These are phyloP conservation scores for Tremellales sp. DNA, from an alignment of 1,284 basidiomycete species.

Conservation along the genomic window DNA sequence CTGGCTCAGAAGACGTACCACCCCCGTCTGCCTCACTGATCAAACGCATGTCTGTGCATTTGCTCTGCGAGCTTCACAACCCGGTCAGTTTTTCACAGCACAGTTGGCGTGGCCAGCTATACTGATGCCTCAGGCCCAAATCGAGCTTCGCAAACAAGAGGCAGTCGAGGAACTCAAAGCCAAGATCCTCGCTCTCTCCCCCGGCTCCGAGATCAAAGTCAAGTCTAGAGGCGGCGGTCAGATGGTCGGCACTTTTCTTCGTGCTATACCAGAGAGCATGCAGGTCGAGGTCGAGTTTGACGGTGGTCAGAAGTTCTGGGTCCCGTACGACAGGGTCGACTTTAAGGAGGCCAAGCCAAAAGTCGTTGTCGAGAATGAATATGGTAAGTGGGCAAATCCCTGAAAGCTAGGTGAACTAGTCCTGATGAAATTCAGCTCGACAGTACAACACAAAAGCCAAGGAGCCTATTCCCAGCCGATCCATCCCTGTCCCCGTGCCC, in stretches of 20 bases:
- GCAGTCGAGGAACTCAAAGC: conserved; percentile 60
- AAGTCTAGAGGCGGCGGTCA: conserved; percentile 61
- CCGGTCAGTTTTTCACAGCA: conserved; percentile 56
- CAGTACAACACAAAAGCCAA: conserved; percentile 8
- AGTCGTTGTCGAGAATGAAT: conserved; percentile 29
- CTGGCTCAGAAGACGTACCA: conserved; percentile 19
- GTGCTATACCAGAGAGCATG: conserved; percentile 36
- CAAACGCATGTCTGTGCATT: conserved; percentile 65
- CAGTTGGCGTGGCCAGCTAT: neutral
- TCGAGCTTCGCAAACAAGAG: neutral
- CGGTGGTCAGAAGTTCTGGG: conserved; percentile 63
- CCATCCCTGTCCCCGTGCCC: conserved; percentile 4
- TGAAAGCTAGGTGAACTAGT: too few species aligned
- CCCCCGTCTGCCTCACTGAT: conserved; percentile 55
- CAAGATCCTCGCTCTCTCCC: conserved; percentile 61
- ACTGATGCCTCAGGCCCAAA: neutral
- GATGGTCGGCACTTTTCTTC: conserved; percentile 61
- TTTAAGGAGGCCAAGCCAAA: conserved; percentile 6
- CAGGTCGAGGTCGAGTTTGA: conserved; percentile 49
- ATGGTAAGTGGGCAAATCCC: conserved; percentile 20
- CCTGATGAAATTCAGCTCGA: neutral
- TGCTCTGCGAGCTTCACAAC: conserved; percentile 75
- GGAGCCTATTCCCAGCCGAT: conserved; percentile 8
- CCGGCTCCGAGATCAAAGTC: conserved; percentile 71
- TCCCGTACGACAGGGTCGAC: conserved; percentile 39